Base-by-base conservation (phyloP, 2,329 filamentous ascomycete genomes). In the Exophiala sp. region DNA sequence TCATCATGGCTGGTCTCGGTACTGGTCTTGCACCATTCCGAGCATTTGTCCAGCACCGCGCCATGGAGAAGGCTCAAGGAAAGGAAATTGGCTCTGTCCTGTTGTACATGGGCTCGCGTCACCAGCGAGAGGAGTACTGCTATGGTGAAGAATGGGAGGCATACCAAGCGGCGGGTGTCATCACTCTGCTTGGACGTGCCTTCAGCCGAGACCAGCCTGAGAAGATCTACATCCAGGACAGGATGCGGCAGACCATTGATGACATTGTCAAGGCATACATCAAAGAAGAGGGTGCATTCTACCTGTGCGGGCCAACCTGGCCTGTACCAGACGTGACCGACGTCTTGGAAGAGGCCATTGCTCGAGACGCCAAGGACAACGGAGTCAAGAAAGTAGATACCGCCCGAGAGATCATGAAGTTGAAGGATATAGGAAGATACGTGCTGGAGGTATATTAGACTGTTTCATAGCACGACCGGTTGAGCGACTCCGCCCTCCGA, bases 141-240 rank as follows among this genome's bases (percentile, higher is more conserved):
- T 98, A 97, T 65, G 93, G 93, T 55, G 93, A 98, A 70, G 93
- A 98, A 70, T 98, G 93, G 93, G 93, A 98, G 70, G 93, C 93
- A 0, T 98, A 98, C 71, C 81, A 93, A 65, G 91, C 90, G 53
- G 89, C 93, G 0, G 93, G 93, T 44, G 88, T 98, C 62, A 90
- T 98, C 67, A 98, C 93, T 0, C 79, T 95, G 35, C 81, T 98
- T 43, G 93, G 93, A 45, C 82, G 88, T 44, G 93, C 93, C 37
- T 98, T 98, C 77, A 95, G 88, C 52, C 85, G 93, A 66, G 93
- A 98, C 67, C 93, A 98, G 78, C 86, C 88, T 13, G 79, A 96
- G 74, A 98, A 98, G 82, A 95, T 98, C 59, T 98, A 98, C 72
- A 98, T 98, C 65, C 93, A 98, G 75, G 93, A 98, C 68, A 82